Evolutionary conservation across 192 early-diverging fungal genomes (phyloP).

Genomic region (Coemansia sp.): DNA sequence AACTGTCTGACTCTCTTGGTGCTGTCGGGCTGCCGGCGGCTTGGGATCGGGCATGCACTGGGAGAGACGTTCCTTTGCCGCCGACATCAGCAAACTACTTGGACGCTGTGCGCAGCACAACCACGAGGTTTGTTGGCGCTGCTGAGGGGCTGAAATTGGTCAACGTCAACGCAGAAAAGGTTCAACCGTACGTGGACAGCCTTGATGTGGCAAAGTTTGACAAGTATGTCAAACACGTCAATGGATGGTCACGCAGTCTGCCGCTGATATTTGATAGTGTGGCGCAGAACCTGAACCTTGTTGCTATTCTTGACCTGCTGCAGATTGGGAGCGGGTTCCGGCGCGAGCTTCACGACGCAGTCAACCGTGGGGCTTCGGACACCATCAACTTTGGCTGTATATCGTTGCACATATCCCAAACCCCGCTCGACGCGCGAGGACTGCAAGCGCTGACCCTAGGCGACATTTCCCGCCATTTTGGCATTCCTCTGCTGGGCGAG

Average conservation of each 20-base stretch:
- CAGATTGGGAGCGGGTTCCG: conserved; percentile 77
- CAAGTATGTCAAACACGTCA: conserved; percentile 22
- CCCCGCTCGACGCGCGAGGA: conserved; percentile 53
- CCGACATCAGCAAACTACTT: conserved; percentile 24
- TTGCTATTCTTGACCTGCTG: conserved; percentile 69
- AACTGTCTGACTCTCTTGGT: conserved; percentile 12
- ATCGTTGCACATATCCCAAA: conserved; percentile 73
- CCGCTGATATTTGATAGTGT: conserved; percentile 73
- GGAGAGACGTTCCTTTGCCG: conserved; percentile 12
- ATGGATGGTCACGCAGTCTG: conserved; percentile 56
- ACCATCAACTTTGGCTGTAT: conserved; percentile 79
- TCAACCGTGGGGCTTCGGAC: conserved; percentile 68
- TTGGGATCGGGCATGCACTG: conserved; percentile 36
- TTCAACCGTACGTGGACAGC: conserved; percentile 25
- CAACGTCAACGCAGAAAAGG: conserved; percentile 22
- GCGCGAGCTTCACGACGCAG: conserved; percentile 57
- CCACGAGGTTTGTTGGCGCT: conserved; percentile 13
- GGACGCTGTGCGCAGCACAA: conserved; percentile 41
- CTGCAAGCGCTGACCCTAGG: conserved; percentile 58
- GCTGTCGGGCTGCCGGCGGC: conserved; percentile 13
- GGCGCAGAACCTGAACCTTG: conserved; percentile 73
- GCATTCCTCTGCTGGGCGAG: conserved; percentile 62
- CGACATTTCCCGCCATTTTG: conserved; percentile 65
- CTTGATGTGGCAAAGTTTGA: conserved; percentile 39
- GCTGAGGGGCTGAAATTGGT: conserved; percentile 22